phyloP scores from a whole-genome alignment of 2,329 filamentous ascomycete genomes.

The Oidium heveae region DNA sequence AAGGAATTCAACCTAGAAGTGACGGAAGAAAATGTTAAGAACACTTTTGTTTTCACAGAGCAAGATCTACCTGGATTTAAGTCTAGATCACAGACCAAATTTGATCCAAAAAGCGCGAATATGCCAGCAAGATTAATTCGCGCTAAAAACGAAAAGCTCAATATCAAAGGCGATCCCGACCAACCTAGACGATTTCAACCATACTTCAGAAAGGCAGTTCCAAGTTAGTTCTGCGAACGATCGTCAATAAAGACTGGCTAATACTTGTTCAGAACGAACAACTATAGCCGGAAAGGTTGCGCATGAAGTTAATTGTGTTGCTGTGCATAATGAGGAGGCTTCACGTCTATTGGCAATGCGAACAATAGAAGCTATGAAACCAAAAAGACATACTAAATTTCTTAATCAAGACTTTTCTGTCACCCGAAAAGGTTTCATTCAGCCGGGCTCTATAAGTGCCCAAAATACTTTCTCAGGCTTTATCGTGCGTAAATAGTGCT shows the following conservation, averaged over 20 bases:
- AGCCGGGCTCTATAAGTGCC: slow-evolving; percentile 25
- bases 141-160: slow-evolving; percentile 20
- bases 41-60: slow-evolving; percentile 83
- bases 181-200: slow-evolving; percentile 30
- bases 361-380: slow-evolving; percentile 32
- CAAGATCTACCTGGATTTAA: slow-evolving; percentile 67
- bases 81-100: slow-evolving; percentile 27
- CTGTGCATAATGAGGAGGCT: slow-evolving; percentile 46
- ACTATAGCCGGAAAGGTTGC: slow-evolving; percentile 45
- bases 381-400: slow-evolving; percentile 27
- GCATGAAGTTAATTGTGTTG: slow-evolving; percentile 53
- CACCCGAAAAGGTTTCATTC: slow-evolving; percentile 21
- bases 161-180: slow-evolving; percentile 17
- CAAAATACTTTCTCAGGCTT: slow-evolving; percentile 23
- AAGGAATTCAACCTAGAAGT: slow-evolving; percentile 70
- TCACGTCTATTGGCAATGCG: slow-evolving; percentile 31
- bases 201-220: slow-evolving; percentile 46
- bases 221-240: slow-evolving; percentile 28
- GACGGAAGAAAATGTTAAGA: slow-evolving; percentile 40
- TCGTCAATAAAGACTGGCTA: slow-evolving; percentile 3
- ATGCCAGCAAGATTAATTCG: slow-evolving; percentile 28
- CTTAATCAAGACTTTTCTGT: slow-evolving; percentile 9
- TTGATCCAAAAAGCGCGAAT: slow-evolving; percentile 29
- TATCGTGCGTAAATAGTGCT: slow-evolving; percentile 24
- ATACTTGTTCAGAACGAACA: slow-evolving; percentile 40